Conservation (phyloP, 2,329 filamentous ascomycete genomes). For the Penicillium sp. region DNA sequence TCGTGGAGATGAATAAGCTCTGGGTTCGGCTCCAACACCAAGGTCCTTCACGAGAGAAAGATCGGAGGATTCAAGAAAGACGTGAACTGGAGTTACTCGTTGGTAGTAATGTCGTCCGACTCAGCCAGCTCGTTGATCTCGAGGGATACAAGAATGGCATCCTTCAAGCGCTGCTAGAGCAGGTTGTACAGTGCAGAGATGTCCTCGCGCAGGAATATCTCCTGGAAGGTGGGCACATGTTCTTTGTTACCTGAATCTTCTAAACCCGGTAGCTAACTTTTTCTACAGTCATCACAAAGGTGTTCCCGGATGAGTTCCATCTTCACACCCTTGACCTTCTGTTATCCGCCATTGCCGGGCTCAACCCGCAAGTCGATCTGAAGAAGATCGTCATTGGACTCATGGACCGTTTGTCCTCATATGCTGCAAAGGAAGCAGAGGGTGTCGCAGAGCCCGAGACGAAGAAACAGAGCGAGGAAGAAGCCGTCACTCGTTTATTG, state of each 20-base stretch:
- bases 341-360: conserved; percentile 83
- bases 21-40: conserved; percentile 98
- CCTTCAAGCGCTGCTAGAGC: conserved; percentile 83
- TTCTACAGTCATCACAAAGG: conserved; percentile 82
- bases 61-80: conserved; percentile 89
- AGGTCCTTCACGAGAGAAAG: conserved; percentile 90
- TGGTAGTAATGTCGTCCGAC: conserved; percentile 90
- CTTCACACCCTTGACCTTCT: conserved; percentile 95
- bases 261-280: conserved; percentile 27
- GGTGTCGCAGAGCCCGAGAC: conserved; percentile 70
- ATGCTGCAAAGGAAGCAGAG: conserved; percentile 85
- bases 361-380: conserved; percentile 96
- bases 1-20: conserved; percentile 99
- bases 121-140: conserved; percentile 94
- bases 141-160: conserved; percentile 93
- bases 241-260: neutral
- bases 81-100: conserved; percentile 95
- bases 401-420: conserved; percentile 94
- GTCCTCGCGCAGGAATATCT: conserved; percentile 97
- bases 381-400: conserved; percentile 97
- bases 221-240: conserved; percentile 65
- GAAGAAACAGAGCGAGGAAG: conserved; percentile 76
- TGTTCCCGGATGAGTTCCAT: conserved; percentile 98
- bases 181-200: conserved; percentile 97
- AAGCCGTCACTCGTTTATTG: conserved; percentile 75